Base-by-base conservation (phyloP, 768 basidiomycete species). In the Pleurotus tuoliensis region DNA sequence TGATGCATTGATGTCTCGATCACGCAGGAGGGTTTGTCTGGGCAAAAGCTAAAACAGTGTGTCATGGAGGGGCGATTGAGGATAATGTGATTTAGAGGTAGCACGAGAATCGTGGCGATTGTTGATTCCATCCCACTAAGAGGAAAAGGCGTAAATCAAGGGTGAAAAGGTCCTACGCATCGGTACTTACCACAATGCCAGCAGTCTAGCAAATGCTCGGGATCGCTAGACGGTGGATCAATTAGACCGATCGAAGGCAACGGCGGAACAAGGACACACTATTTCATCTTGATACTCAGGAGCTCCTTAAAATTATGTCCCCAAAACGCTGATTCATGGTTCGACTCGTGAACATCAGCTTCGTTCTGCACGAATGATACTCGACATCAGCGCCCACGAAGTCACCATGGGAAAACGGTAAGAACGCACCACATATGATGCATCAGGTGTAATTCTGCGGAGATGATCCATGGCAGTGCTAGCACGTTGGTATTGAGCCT, bases 311-410 rank as follows among this genome's bases (percentile, higher is more conserved):
- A 79, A 61, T 79, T 71, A 2, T 59, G 59, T 1, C 78, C 79
- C 78, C 78, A 80, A 58, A 79, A 81, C 1, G 76, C 61, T 3
- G 63, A 72, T 68, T 77, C 62, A 56, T 73, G 67, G 56, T 78
- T 75, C 11, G 76, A 75, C 57, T 80, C 77, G 52, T 79, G 71
- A 7, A 78, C 74, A 60, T 79, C 79, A 1, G 77, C 76, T 58
- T 80, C 79, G 54, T 79, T 80, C 78, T 78, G 57, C 16, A 5
- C 12, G 22, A 1, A 52, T 16, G 25, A 13, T 9, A 24, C 13
- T 37, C 41, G 61, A 11, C 25, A 15, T 24, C 22, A 56, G 16
- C 22, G 8, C 12, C 4, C 15, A 8, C 38, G 15, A 40, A 20
- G 38, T 30, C n/a, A 55, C n/a, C 25, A 38, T 30, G 18, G 58